phyloP scores from a whole-genome alignment of 225 moss, liverwort and hornwort genomes.

The Straminergon stramineum region DNA sequence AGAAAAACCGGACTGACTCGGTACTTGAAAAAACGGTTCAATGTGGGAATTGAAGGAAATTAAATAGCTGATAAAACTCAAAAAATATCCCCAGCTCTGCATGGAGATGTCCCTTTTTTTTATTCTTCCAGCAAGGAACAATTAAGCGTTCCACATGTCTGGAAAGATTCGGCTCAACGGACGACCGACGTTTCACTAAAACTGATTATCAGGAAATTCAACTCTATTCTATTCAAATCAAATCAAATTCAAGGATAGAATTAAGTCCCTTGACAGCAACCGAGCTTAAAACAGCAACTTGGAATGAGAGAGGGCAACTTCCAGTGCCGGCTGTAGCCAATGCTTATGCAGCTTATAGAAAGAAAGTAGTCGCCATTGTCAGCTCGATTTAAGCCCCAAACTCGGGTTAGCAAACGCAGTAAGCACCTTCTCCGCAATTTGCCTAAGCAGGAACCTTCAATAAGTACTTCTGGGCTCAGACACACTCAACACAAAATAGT shows the following conservation, averaged over 20 bases:
- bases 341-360: background rate
- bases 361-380: background rate
- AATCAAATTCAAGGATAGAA: background rate
- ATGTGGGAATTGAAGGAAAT: background rate
- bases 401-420: background rate
- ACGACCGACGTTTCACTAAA: background rate
- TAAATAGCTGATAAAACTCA: background rate
- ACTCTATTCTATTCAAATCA: background rate
- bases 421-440: background rate
- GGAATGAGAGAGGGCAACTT: background rate
- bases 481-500: too few relatives aligned
- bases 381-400: constrained; percentile 1
- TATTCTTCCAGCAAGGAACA: background rate
- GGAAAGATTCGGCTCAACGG: constrained; percentile 10
- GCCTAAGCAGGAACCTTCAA: background rate
- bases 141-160: background rate
- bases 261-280: background rate
- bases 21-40: background rate
- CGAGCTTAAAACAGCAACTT: constrained; percentile 3
- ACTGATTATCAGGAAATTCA: background rate
- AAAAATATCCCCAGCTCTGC: background rate
- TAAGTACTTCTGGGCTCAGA: background rate
- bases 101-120: background rate
- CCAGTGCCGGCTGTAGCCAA: background rate
- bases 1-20: background rate